Evolutionary conservation across 2,329 filamentous ascomycete genomes (phyloP), one percentile per base, ranked within the genome.

Genomic region (Xylariaceae sp.): DNA sequence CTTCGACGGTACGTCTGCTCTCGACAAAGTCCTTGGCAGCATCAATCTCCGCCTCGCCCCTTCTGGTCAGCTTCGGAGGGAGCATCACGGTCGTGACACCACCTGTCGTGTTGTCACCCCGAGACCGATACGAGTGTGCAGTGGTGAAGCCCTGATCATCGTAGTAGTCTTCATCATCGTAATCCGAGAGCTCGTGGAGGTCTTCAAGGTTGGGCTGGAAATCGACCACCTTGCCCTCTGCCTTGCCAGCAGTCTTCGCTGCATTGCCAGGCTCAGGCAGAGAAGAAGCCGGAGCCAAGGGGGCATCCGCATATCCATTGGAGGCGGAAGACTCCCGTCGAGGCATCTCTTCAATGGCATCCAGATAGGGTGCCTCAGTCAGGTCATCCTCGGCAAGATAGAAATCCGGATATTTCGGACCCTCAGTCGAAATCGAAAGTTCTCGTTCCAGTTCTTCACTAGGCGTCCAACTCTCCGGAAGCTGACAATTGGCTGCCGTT

Each of bases 141-240:
- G 86, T 92, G 16, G 79, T 80, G 37, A 84, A 85, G 15, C 83
- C 89, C 38, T 82, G 82, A 47, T 76, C 72, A 28, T 77, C 72
- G 42, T 72, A 74, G 25, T 56, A 49, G 23, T 62, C 67, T 42
- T 88, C 85, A 10, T 84, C 83, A 17, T 90, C 81, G 12, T 83
- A 81, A 13, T 88, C 83, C 12, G 53, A 56, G 13, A 50, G 30
- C 14, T 52, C 50, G 14, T 37, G 29, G 11, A 39, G 35, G 10
- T 26, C 24, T 8, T 26, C 24, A 26, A 14, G 12, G 13, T 32
- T 18, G 19, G 28, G 30, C 17, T 38, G 12, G 28, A 21, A 35
- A 25, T 34, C 19, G 22, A 26, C 16, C 28, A 32, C 28, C 18
- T 37, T 32, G 19, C 27, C 23, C 23, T 39, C 33, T 9, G 28